Evolutionary conservation across 805 yeast genomes (phyloP), one percentile per base, ranked within the genome.

Genomic region (Pichia cephalocereana): DNA sequence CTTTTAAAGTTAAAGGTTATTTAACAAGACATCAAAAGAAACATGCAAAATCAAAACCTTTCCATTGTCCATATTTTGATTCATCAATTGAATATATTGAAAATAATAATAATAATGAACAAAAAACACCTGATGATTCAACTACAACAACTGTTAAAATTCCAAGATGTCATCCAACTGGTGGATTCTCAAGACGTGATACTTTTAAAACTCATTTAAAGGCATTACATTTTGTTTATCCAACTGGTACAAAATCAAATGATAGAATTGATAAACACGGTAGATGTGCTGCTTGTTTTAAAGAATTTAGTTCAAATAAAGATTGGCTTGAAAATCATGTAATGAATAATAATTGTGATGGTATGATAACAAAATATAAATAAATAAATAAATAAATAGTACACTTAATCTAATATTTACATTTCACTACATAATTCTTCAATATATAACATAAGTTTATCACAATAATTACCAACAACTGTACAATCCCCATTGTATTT

Each of bases 161-260:
- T 2, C 58, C 68, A 45, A 68, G 70, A 52, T 77, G 83, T 52
- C 82, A 77, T 56, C 75, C 79, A 18, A 74, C 71, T 23, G 83
- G 82, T 8, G 80, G 79, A 5, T 77, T 77, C 55, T 75, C 82
- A 7, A 66, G 83, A 57, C 67, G 82, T 56, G 83, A 77, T 57
- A 77, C 83, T 8, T 76, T 74, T 59, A 76, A 76, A 55, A 77
- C 79, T 2, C 83, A 77, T 58, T 66, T 77, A 46, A 77, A 76
- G 55, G 72, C 80, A 9, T 63, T 78, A 47, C 83, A 77, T 58
- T 77, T 77, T 58, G 70, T 70, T 41, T 77, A 77, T 53, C 83
- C 83, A 36, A 69, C 75, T 38, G 82, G 81, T 5, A 74, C 77
- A 14, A 70, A 70, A 52, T 69, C 76, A 5, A 69, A 67, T 49